phyloP scores from a whole-genome alignment of 441 rosid species.

The Pelargonium citronellum region DNA sequence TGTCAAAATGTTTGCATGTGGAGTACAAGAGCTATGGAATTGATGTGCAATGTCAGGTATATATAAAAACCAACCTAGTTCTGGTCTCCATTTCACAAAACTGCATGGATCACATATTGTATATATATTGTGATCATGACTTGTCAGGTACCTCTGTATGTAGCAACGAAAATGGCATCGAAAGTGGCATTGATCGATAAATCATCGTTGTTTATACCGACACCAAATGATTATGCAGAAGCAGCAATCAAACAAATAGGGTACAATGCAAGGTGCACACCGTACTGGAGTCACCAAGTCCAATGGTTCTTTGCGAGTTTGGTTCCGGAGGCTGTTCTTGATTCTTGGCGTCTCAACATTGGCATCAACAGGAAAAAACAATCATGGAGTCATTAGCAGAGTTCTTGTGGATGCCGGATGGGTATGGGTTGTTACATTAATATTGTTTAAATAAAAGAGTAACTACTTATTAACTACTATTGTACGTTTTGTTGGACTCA shows the following conservation, averaged over 20 bases:
- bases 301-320: conserved; percentile 57
- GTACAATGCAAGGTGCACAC: conserved; percentile 52
- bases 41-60: conserved; percentile 75
- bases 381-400: neutral
- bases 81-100: no score
- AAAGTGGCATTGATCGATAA: conserved; percentile 40
- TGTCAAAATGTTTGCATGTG: conserved; percentile 58
- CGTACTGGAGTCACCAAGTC: conserved; percentile 65
- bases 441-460: no score
- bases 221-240: conserved; percentile 47
- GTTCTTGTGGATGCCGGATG: no score
- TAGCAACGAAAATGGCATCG: conserved; percentile 66
- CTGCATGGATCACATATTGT: no score
- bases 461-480: no score
- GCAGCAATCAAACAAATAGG: conserved; percentile 52
- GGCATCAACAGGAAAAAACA: conserved; percentile 38
- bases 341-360: conserved; percentile 65
- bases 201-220: conserved; percentile 49
- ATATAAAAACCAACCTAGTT: conserved; percentile 15
- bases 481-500: no score
- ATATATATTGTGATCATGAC: no score
- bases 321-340: conserved; percentile 49
- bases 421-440: no score
- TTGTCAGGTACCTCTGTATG: conserved; percentile 58
- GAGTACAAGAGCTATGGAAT: conserved; percentile 60